Conservation (phyloP, 345 rosid species). For the Capsella bursapastoris region DNA sequence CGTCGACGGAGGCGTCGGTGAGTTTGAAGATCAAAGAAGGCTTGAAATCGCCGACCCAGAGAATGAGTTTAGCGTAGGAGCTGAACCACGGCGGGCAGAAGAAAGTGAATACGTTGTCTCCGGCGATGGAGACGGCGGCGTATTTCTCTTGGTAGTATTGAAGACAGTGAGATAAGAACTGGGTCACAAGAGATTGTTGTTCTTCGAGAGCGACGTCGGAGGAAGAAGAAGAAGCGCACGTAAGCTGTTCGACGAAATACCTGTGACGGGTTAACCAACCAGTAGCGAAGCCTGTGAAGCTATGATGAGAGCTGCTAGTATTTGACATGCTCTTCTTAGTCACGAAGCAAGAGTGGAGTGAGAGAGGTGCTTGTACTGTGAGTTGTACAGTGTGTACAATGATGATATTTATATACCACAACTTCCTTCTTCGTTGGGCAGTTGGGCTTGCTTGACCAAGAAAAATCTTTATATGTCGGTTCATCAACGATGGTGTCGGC, state of each 20-base stretch:
- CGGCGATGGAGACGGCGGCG: slow-evolving; percentile 38
- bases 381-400: neutral
- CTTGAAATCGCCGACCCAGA: slow-evolving; percentile 45
- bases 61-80: slow-evolving; percentile 41
- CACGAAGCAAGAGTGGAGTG: slow-evolving; percentile 1
- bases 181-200: slow-evolving; percentile 37
- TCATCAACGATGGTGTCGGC: slow-evolving; percentile 28
- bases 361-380: neutral
- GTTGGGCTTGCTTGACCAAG: slow-evolving; percentile 7
- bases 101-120: slow-evolving; percentile 44
- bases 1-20: slow-evolving; percentile 16
- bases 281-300: slow-evolving; percentile 35
- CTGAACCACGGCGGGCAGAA: slow-evolving; percentile 43
- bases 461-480: slow-evolving; percentile 35
- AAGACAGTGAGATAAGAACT: slow-evolving; percentile 44
- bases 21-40: slow-evolving; percentile 37
- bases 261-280: slow-evolving; percentile 42
- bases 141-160: slow-evolving; percentile 44
- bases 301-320: slow-evolving; percentile 30
- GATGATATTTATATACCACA: slow-evolving; percentile 13
- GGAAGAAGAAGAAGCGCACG: slow-evolving; percentile 42
- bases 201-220: slow-evolving; percentile 2
- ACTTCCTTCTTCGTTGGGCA: neutral
- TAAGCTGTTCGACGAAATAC: slow-evolving; percentile 44
- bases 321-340: slow-evolving; percentile 29